phyloP scores from a whole-genome alignment of 306 rosid species.

The Arachis stenosperma region DNA sequence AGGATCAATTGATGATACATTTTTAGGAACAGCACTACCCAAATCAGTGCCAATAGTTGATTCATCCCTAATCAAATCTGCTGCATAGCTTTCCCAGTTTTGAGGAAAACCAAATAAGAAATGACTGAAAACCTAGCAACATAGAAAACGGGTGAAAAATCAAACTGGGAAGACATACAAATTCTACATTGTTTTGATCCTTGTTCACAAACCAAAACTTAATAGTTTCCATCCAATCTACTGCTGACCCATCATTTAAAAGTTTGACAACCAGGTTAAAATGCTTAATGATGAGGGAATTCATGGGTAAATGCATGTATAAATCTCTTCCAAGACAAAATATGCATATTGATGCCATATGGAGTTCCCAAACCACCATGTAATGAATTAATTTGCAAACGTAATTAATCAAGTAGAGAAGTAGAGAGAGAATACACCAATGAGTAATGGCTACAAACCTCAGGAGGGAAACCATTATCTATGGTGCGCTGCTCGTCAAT shows the following conservation, averaged over 20 bases:
- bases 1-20: not conserved
- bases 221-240: not conserved
- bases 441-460: conserved; percentile 45
- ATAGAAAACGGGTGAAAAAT: not conserved
- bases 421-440: not conserved
- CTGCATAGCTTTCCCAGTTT: conserved; percentile 59
- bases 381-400: too few relatives aligned
- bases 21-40: conserved; percentile 28
- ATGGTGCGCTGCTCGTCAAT: not conserved
- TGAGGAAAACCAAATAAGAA: conserved; percentile 76
- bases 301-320: not conserved
- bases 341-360: too few relatives aligned
- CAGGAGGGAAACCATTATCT: conserved; percentile 61
- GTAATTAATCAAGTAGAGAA: not conserved
- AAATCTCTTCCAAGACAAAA: not conserved
- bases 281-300: not conserved
- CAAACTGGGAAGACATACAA: not conserved
- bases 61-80: conserved; percentile 41
- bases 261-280: not conserved
- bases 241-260: not conserved
- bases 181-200: not conserved
- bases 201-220: not conserved
- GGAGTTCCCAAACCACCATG: too few relatives aligned
- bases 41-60: conserved; percentile 28
- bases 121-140: conserved; percentile 52